phyloP scores from a whole-genome alignment of 192 early-diverging fungal species.

The Gamsiella multidivaricata region DNA sequence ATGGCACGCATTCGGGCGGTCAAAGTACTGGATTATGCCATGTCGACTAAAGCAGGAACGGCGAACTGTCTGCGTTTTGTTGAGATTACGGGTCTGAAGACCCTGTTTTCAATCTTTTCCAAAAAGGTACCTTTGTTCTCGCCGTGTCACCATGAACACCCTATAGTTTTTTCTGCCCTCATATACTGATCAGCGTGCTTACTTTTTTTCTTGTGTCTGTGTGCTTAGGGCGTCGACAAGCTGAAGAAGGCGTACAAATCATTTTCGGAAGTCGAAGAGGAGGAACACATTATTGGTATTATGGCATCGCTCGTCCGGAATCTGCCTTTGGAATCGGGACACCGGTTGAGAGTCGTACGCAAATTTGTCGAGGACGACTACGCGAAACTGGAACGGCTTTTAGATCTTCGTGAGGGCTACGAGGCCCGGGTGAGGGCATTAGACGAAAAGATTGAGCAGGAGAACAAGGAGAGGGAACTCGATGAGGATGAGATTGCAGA shows the following conservation, averaged over 20 bases:
- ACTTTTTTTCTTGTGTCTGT: not conserved
- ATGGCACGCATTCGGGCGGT: conserved; percentile 84
- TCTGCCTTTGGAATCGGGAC: conserved; percentile 65
- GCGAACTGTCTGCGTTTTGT: conserved; percentile 80
- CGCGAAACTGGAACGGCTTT: conserved; percentile 84
- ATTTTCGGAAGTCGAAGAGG: conserved; percentile 83
- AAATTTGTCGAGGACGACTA: conserved; percentile 89
- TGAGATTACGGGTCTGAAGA: conserved; percentile 83
- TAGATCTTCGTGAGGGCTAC: conserved; percentile 82
- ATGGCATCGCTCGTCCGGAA: conserved; percentile 82
- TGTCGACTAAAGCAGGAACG: conserved; percentile 63
- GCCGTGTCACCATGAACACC: no score
- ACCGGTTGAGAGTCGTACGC: conserved; percentile 75
- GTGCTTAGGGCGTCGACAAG: conserved; percentile 70
- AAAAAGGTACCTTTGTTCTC: conserved; percentile 60
- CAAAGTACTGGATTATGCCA: conserved; percentile 87
- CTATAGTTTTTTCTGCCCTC: no score
- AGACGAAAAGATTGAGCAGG: conserved; percentile 65
- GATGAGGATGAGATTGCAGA: conserved; percentile 67
- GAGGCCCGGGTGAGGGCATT: conserved; percentile 67
- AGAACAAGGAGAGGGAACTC: conserved; percentile 52
- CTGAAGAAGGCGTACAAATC: conserved; percentile 84
- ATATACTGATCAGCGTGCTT: not conserved
- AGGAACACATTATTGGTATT: conserved; percentile 90
- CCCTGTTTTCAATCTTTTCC: conserved; percentile 90